Evolutionary conservation across 2,329 filamentous ascomycete genomes (phyloP), one percentile per base, ranked within the genome.

Genomic region (Neofusicoccum laricinum): DNA sequence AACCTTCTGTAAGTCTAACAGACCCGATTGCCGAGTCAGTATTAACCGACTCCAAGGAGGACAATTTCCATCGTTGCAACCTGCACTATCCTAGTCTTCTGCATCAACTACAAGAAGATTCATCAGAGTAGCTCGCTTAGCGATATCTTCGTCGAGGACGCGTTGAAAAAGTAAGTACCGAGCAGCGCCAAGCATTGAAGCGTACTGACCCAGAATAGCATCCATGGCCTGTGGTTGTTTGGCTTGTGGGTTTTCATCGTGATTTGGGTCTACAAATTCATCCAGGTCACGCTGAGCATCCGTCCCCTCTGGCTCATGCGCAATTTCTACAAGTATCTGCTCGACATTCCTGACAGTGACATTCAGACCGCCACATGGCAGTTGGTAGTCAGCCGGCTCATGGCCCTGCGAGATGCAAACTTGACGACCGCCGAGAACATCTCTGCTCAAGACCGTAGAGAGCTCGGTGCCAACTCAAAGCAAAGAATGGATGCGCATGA

Each of bases 331-430:
- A 82, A 88, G 32, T 84, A 96, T 72, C 84, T 97, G 3, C 85
- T 97, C 10, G 90, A 91, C 43, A 92, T 97, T 48, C 90, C 91
- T 2, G 88, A 91, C 73, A 84, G 89, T 64, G 93, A 97, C 70
- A 95, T 97, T 79, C 93, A 97, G 76, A 96, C 92, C 0, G 90
- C 97, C 58, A 94, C 93, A 5, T 97, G 93, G 93, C 92, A 96
- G 73, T 90, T 95, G 68, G 86, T 97, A 30, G 93, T 97, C 21
- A 90, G 87, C 66, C 89, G 92, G 40, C 84, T 97, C 66, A 96
- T 96, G 86, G 86, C 87, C 6, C 77, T 97, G 21, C 86, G 93
- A 66, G 92, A 97, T 72, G 85, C 91, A 34, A 97, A 97, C 70
- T 88, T 93, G n/a, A 88, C 90, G 66, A 97, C 93, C n/a, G 86